Evolutionary conservation across 768 basidiomycete species (phyloP).

Genomic region (Amylocystis lapponica): DNA sequence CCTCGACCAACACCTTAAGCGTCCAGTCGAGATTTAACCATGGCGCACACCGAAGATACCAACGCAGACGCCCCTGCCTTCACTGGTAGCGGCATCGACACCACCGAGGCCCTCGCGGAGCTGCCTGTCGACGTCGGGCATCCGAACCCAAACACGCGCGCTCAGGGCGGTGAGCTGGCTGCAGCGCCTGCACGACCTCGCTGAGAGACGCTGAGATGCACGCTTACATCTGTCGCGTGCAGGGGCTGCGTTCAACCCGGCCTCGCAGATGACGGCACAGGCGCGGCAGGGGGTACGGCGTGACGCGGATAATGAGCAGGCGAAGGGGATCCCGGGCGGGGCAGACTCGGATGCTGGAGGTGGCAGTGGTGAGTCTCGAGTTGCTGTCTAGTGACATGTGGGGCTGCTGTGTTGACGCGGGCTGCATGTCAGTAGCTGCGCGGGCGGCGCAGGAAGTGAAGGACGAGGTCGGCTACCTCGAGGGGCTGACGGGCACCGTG

Average conservation of each 20-base stretch:
- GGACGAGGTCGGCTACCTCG: constrained; percentile 3
- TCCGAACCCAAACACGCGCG: too few relatives aligned
- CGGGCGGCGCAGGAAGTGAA: constrained; percentile 2
- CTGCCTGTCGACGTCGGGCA: too few relatives aligned
- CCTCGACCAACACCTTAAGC: too few relatives aligned
- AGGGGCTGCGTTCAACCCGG: constrained; percentile 3
- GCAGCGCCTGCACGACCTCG: too few relatives aligned
- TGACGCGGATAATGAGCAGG: constrained; percentile 1
- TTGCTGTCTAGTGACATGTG: not conserved
- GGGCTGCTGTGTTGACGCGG: not conserved
- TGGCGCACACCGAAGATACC: too few relatives aligned
- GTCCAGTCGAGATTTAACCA: too few relatives aligned
- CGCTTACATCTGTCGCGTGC: too few relatives aligned
- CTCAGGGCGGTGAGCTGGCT: too few relatives aligned
- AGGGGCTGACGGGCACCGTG: not conserved
- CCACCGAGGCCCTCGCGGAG: too few relatives aligned
- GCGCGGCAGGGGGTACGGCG: not conserved
- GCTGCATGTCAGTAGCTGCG: not conserved
- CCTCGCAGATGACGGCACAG: constrained; percentile 5
- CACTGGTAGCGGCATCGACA: too few relatives aligned
- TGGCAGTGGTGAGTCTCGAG: not conserved
- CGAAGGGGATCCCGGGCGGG: constrained; percentile 1
- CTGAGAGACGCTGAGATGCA: too few relatives aligned
- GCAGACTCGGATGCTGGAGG: not conserved
- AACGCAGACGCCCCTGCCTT: too few relatives aligned